Conservation (phyloP, 495 filamentous ascomycete species). For the Parmelia sp. region DNA sequence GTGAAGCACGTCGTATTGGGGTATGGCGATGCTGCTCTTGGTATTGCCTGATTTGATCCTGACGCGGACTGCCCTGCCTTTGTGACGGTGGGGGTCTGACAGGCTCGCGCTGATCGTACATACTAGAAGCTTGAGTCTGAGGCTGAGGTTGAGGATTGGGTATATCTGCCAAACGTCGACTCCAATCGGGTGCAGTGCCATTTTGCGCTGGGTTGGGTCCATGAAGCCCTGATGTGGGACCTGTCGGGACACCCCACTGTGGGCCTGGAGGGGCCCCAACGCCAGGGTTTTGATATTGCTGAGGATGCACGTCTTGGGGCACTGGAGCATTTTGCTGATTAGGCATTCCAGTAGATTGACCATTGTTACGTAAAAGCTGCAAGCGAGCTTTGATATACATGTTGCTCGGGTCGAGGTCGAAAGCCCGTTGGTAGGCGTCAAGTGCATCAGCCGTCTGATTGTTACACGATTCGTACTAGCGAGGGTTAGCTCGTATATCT, state of each 20-base stretch:
- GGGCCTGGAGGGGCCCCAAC: constrained; percentile 69
- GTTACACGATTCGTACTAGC: constrained; percentile 94
- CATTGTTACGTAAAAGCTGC: constrained; percentile 72
- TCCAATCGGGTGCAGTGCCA: constrained; percentile 67
- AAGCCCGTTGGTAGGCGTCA: constrained; percentile 90
- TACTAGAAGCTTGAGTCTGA: constrained; percentile 50
- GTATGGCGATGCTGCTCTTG: constrained; percentile 62
- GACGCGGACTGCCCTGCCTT: constrained; percentile 61
- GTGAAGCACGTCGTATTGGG: constrained; percentile 46
- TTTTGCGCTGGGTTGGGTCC: constrained; percentile 56
- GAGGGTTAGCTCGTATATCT: constrained; percentile 25
- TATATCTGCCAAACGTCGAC: constrained; percentile 68
- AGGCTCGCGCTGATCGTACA: constrained; percentile 70
- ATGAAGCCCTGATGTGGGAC: constrained; percentile 57
- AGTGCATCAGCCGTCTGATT: constrained; percentile 96
- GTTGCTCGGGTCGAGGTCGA: constrained; percentile 87
- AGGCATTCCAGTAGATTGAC: constrained; percentile 62
- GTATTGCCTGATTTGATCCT: constrained; percentile 66
- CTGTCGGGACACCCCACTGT: constrained; percentile 61
- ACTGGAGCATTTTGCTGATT: constrained; percentile 63
- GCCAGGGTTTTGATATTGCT: constrained; percentile 71
- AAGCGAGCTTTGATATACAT: constrained; percentile 94
- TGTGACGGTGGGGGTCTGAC: constrained; percentile 58
- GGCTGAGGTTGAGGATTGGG: constrained; percentile 48
- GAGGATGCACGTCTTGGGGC: constrained; percentile 80